A percentile compares a stretch with the other conserved stretches of the same genome.
phyloP scores from a whole-genome alignment of 2,329 filamentous ascomycete species.

The Xylaria sp. region DNA sequence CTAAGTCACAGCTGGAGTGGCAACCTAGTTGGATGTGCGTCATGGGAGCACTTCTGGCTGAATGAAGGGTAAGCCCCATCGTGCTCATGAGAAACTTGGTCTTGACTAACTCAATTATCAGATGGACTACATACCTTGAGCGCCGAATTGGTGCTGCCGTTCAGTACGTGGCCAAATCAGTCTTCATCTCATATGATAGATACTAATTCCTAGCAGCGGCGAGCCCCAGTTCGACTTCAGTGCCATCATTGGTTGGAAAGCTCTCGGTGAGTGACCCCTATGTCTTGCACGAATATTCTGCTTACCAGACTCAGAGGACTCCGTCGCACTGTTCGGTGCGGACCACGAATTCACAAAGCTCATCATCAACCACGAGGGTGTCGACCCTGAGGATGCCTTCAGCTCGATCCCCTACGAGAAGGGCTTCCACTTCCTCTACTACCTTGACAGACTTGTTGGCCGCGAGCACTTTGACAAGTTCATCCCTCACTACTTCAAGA shows the following conservation, averaged over 20 bases:
- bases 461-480: slow-evolving; percentile 89
- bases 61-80: slow-evolving; percentile 57
- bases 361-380: slow-evolving; percentile 77
- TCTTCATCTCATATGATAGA: neutral
- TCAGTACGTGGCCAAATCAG: slow-evolving; percentile 42
- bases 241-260: slow-evolving; percentile 93
- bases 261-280: slow-evolving; percentile 48
- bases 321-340: slow-evolving; percentile 69
- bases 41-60: slow-evolving; percentile 76
- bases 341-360: slow-evolving; percentile 93
- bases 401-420: slow-evolving; percentile 93
- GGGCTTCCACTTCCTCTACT: slow-evolving; percentile 89
- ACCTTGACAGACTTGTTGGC: slow-evolving; percentile 79
- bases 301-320: slow-evolving; percentile 51
- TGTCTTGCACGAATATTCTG: neutral
- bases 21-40: slow-evolving; percentile 72
- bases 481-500: slow-evolving; percentile 89
- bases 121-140: slow-evolving; percentile 91
- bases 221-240: slow-evolving; percentile 87
- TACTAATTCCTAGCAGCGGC: slow-evolving; percentile 38
- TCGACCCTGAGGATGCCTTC: slow-evolving; percentile 94
- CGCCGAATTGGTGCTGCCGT: slow-evolving; percentile 71
- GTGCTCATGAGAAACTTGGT: neutral
- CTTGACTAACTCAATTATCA: slow-evolving; percentile 7
- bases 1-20: slow-evolving; percentile 77